Evolutionary conservation across 257 asterid genomes (phyloP).

Genomic region (Thymus mandschuricus): DNA sequence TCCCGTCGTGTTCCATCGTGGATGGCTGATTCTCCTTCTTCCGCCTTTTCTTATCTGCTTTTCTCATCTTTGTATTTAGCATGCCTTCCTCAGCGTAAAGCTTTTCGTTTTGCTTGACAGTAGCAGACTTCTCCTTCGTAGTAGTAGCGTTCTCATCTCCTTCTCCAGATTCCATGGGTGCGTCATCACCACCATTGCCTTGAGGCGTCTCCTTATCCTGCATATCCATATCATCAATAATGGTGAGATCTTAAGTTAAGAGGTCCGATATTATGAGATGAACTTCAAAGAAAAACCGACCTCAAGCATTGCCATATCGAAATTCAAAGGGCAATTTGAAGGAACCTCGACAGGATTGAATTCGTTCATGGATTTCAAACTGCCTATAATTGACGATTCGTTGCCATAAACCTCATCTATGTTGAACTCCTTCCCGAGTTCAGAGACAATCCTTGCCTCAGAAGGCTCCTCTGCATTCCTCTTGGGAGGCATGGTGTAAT

Average conservation of each 20-base stretch:
- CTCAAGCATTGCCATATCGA: conserved; percentile 71
- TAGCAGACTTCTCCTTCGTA: conserved; percentile 46
- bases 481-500: conserved; percentile 85
- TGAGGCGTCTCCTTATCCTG: conserved; percentile 56
- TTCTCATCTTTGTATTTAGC: conserved; percentile 68
- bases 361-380: conserved; percentile 85
- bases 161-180: conserved; percentile 60
- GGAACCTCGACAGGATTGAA: conserved; percentile 83
- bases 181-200: conserved; percentile 41
- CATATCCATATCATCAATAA: conserved; percentile 19
- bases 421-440: conserved; percentile 78
- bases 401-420: conserved; percentile 81
- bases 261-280: background rate
- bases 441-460: conserved; percentile 74
- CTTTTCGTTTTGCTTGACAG: conserved; percentile 72
- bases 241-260: background rate
- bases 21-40: conserved; percentile 52
- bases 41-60: conserved; percentile 69
- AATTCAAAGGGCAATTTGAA: conserved; percentile 62
- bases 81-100: conserved; percentile 82
- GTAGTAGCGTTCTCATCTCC: conserved; percentile 37
- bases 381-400: conserved; percentile 90
- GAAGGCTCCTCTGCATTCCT: conserved; percentile 66
- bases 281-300: conserved; percentile 41
- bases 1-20: conserved; percentile 52